phyloP scores from a whole-genome alignment of 78 protist genomes.

The Blattamonas nauphoetae region DNA sequence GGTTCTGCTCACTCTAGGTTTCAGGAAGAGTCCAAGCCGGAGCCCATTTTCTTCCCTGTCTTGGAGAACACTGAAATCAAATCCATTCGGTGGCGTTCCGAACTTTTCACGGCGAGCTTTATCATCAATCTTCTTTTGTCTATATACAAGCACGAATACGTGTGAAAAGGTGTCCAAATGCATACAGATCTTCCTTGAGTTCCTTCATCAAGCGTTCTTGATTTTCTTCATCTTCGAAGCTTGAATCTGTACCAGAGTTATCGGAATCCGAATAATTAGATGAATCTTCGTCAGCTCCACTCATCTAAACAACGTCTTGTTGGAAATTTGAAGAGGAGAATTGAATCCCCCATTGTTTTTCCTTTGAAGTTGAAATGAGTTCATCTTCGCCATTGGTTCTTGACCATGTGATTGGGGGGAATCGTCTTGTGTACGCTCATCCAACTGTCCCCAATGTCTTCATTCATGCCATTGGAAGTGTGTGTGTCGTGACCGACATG shows the following conservation, averaged over 20 bases:
- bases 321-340: too few species aligned
- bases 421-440: background rate
- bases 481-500: background rate
- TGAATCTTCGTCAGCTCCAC: too few species aligned
- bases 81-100: background rate
- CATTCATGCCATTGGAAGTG: background rate
- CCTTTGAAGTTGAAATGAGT: background rate
- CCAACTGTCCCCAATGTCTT: background rate
- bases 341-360: too few species aligned
- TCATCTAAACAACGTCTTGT: too few species aligned
- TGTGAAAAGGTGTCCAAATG: too few species aligned
- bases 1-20: background rate
- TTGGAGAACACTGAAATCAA: background rate
- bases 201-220: too few species aligned
- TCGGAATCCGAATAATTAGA: too few species aligned
- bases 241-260: too few species aligned
- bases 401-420: conserved; percentile 4
- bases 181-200: too few species aligned
- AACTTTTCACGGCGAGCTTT: background rate
- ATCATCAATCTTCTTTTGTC: background rate
- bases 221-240: too few species aligned
- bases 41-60: background rate
- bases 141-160: too few species aligned
- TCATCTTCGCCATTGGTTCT: background rate
- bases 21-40: background rate